Conservation (phyloP, 345 rosid genomes). For the Linum tenue region DNA sequence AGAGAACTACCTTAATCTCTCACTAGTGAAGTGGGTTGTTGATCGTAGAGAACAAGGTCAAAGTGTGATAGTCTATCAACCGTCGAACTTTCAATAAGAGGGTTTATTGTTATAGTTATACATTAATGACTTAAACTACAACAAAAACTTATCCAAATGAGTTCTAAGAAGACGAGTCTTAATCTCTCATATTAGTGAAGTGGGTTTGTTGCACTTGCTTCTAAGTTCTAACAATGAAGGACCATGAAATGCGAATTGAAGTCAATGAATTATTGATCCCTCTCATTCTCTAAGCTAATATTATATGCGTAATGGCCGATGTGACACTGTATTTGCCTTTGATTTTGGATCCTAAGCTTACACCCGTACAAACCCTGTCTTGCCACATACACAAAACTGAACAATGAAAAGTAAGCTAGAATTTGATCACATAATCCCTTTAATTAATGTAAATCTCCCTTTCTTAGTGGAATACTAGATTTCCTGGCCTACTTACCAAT, state of each 20-base stretch:
- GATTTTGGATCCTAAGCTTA: conserved; percentile 12
- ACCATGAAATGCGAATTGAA: conserved; percentile 36
- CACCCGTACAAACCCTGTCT: conserved; percentile 16
- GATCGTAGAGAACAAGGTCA: too few relatives aligned
- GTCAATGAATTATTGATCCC: conserved; percentile 20
- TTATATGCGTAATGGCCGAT: conserved; percentile 24
- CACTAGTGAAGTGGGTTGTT: too few relatives aligned
- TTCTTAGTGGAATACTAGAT: neutral
- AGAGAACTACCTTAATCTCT: too few relatives aligned
- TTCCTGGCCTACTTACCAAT: neutral
- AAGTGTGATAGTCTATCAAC: too few relatives aligned
- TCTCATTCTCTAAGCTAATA: conserved; percentile 1
- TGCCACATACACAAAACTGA: conserved; percentile 9
- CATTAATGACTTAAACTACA: too few relatives aligned
- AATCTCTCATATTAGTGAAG: neutral
- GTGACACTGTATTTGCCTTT: neutral
- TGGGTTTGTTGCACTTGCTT: neutral
- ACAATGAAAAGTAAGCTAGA: conserved; percentile 6
- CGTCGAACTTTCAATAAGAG: too few relatives aligned
- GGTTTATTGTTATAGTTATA: too few relatives aligned
- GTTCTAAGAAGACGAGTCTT: too few relatives aligned
- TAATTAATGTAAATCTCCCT: neutral
- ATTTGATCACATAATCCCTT: neutral
- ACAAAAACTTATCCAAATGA: too few relatives aligned
- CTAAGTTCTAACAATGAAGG: conserved; percentile 15